Conservation (phyloP, 1,284 basidiomycete species). For the Somion occarium region DNA sequence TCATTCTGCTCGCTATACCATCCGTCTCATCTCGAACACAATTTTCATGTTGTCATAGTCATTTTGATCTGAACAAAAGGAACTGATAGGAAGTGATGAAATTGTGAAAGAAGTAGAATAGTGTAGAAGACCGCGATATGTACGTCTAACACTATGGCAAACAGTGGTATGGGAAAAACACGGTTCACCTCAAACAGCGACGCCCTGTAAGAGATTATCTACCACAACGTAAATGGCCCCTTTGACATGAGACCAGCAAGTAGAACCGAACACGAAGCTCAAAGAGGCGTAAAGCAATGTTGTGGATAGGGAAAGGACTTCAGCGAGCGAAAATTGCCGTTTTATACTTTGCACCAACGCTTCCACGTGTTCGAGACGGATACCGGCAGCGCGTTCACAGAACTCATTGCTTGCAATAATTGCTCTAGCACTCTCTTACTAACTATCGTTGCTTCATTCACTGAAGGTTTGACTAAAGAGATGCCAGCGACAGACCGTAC, state of each 20-base stretch:
- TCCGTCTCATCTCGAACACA: neutral
- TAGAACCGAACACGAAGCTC: constrained; percentile 10
- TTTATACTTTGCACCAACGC: constrained; percentile 13
- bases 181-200: constrained; percentile 71
- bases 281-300: constrained; percentile 24
- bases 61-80: too few relatives aligned
- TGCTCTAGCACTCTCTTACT: neutral
- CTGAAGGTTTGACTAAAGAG: neutral
- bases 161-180: constrained; percentile 39
- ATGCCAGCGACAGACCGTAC: constrained; percentile 44
- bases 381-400: neutral
- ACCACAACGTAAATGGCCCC: constrained; percentile 28
- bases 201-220: constrained; percentile 31
- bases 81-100: too few relatives aligned
- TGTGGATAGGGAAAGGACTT: constrained; percentile 17
- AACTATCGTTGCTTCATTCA: neutral
- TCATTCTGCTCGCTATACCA: neutral
- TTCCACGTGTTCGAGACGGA: constrained; percentile 13
- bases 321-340: neutral
- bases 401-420: neutral
- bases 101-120: too few relatives aligned
- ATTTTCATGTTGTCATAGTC: neutral
- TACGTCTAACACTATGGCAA: constrained; percentile 71
- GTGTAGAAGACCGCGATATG: constrained; percentile 30
- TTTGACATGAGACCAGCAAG: constrained; percentile 11